Percentiles rank a stretch among this genome's conserved stretches.
Evolutionary conservation across 345 rosid genomes (phyloP).

Genomic region (Sonneratia alba): DNA sequence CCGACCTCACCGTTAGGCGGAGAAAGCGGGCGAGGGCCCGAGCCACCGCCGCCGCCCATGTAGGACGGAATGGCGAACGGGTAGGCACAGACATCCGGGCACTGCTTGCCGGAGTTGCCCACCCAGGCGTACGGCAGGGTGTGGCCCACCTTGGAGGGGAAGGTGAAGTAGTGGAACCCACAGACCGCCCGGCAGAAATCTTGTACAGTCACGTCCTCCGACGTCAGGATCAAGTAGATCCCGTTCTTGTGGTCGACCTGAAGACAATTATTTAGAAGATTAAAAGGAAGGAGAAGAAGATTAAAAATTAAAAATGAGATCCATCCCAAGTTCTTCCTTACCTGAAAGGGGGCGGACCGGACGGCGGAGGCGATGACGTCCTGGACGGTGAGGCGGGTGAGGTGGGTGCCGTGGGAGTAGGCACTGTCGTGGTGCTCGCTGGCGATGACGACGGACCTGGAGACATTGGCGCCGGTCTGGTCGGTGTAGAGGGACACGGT

Average conservation of each 20-base stretch:
- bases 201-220: constrained; percentile 67
- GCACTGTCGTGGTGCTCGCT: constrained; percentile 50
- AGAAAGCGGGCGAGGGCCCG: constrained; percentile 46
- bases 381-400: constrained; percentile 79
- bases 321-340: background rate
- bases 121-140: constrained; percentile 97
- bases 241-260: constrained; percentile 81
- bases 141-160: constrained; percentile 95
- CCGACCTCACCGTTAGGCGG: constrained; percentile 85
- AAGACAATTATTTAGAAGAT: background rate
- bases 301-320: too few species aligned
- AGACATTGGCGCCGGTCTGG: constrained; percentile 90
- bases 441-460: constrained; percentile 53
- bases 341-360: constrained; percentile 48
- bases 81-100: constrained; percentile 93
- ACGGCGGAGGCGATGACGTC: constrained; percentile 65
- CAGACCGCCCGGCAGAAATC: constrained; percentile 95
- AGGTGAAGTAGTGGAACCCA: constrained; percentile 94
- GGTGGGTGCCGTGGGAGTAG: constrained; percentile 51
- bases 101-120: constrained; percentile 72
- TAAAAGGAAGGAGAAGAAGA: background rate
- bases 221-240: constrained; percentile 64
- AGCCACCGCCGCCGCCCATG: constrained; percentile 41
- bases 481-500: constrained; percentile 82
- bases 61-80: constrained; percentile 90